Evolutionary conservation across 2,329 filamentous ascomycete species (phyloP).

Genomic region (Pseudocercospora cruenta): DNA sequence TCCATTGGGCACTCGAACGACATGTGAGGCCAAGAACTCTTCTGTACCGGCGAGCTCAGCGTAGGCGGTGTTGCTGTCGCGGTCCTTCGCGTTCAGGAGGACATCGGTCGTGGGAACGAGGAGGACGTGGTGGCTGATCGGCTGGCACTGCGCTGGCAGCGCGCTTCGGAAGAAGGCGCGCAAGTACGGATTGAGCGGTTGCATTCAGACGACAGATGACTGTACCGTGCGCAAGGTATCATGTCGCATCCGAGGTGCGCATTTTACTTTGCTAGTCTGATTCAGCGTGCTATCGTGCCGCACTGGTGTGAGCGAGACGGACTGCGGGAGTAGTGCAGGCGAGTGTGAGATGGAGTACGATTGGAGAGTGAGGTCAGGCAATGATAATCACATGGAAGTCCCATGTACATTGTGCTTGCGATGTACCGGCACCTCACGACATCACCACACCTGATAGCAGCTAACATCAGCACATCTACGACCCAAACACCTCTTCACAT

Average conservation of each 20-base stretch:
- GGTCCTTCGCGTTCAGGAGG: constrained; percentile 83
- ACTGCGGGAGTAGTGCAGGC: background rate
- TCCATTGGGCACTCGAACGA: constrained; percentile 75
- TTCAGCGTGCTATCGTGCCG: background rate
- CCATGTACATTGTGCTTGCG: background rate
- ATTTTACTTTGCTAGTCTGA: background rate
- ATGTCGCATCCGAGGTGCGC: constrained; percentile 8
- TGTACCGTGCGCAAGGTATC: background rate
- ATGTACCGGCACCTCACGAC: background rate
- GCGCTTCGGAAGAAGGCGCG: constrained; percentile 98
- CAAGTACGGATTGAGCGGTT: constrained; percentile 94
- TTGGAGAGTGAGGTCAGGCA: background rate
- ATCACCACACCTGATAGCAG: background rate
- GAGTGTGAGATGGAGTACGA: background rate
- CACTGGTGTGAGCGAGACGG: background rate
- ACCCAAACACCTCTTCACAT: background rate
- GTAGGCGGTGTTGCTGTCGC: constrained; percentile 76
- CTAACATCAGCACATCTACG: background rate
- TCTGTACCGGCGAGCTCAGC: constrained; percentile 84
- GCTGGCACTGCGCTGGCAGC: constrained; percentile 86
- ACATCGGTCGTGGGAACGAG: constrained; percentile 93
- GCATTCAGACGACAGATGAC: constrained; percentile 29
- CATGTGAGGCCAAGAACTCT: constrained; percentile 96
- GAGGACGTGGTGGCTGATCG: constrained; percentile 87
- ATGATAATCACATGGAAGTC: background rate